phyloP scores from a whole-genome alignment of 1,284 basidiomycete genomes.

The Rhodotorula sp. region DNA sequence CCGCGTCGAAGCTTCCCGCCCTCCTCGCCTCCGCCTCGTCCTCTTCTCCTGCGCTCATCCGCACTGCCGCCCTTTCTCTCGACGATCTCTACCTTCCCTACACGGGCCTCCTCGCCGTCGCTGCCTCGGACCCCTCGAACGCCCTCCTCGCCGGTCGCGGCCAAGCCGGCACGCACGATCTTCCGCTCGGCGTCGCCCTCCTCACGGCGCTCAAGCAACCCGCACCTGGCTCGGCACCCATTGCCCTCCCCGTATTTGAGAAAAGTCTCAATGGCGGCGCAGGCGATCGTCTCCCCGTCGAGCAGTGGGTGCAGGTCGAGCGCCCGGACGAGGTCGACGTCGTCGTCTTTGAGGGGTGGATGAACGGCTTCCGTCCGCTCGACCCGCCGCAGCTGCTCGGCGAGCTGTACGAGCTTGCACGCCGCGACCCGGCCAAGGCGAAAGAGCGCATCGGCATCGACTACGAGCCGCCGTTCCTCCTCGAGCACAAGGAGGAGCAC shows the following conservation, averaged over 20 bases:
- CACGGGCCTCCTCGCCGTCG: constrained; percentile 60
- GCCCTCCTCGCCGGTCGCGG: constrained; percentile 72
- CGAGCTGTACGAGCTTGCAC: constrained; percentile 46
- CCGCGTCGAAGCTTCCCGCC: constrained; percentile 61
- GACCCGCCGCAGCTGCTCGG: constrained; percentile 48
- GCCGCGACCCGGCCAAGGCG: background rate
- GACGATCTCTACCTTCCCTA: constrained; percentile 85
- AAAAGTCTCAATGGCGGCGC: constrained; percentile 76
- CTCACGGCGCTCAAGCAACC: constrained; percentile 58
- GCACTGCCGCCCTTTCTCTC: constrained; percentile 70
- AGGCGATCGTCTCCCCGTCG: constrained; percentile 69
- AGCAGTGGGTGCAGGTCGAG: constrained; percentile 51
- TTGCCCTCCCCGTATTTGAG: constrained; percentile 78
- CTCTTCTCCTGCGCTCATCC: constrained; percentile 52
- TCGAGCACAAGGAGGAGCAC: constrained; percentile 53
- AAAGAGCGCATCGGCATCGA: constrained; percentile 20
- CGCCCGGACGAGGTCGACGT: constrained; percentile 64
- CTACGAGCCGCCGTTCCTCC: constrained; percentile 43
- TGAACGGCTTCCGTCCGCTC: constrained; percentile 54
- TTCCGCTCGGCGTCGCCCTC: constrained; percentile 62
- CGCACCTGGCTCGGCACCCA: background rate
- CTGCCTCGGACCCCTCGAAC: constrained; percentile 62
- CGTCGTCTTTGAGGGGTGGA: constrained; percentile 78
- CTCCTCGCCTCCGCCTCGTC: constrained; percentile 50
- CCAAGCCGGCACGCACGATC: constrained; percentile 84